Evolutionary conservation across 495 filamentous ascomycete species (phyloP), one percentile per base, ranked within the genome.

Genomic region (Neurospora sublineolata): DNA sequence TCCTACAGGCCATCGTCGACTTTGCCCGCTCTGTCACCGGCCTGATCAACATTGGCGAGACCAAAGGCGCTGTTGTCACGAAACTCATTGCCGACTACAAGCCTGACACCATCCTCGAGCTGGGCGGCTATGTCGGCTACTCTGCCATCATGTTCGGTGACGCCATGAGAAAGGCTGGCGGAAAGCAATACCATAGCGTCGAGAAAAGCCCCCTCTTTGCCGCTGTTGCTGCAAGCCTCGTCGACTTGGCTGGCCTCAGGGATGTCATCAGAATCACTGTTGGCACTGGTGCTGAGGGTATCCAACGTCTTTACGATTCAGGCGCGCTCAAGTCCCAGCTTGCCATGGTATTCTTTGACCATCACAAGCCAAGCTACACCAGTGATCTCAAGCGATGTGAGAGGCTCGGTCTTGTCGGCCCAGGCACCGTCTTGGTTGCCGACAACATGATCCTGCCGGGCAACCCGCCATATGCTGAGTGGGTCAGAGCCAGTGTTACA

Each of bases 81-180:
- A 81, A 89, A 37, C 76, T 93, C 9, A 93, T 95, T 71, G 78
- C 79, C 12, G 81, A 90, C 70, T 76, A 85, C 67, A 90, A 89
- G 77, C 93, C 93, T 1, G 74, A 86, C 44, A 83, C 83, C 6
- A 91, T 94, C 84, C 87, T 95, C 67, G 93, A 96, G 78, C 86
- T 94, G 4, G 93, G 93, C 46, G 90, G 91, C 67, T 96, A 94
- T 80, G 83, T 93, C 38, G 93, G 93, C 58, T 95, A 94, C 82
- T 93, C 90, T 0, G 88, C 89, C 52, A 88, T 93, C 68, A 81
- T 92, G 7, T 93, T 93, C 74, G 90, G 86, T 37, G 84, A 87
- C 14, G 87, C 89, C 3, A 77, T 92, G 3, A 84, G 84, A 38
- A 80, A 84, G 20, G 84, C 84, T 23, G 88, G 89, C 20, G 89